Evolutionary conservation across 2,329 filamentous ascomycete species (phyloP).

Genomic region (Nemania sp.): DNA sequence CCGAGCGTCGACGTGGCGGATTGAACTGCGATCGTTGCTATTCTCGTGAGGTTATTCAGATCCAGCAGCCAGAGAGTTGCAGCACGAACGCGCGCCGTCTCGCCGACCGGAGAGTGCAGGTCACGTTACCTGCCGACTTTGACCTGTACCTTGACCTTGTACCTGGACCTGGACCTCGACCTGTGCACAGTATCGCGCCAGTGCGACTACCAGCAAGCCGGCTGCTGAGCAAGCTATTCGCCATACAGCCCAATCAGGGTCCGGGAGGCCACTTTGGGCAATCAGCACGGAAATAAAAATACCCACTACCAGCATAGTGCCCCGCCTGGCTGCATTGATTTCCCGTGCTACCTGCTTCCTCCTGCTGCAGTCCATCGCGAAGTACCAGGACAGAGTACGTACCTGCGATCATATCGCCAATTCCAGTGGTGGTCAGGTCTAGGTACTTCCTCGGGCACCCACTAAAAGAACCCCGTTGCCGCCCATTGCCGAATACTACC

Average conservation of each 20-base stretch:
- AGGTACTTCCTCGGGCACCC: slow-evolving; percentile 6
- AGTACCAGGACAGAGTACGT: too few species aligned
- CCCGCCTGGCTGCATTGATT: slow-evolving; percentile 19
- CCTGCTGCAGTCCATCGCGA: slow-evolving; percentile 6
- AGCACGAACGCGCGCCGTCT: slow-evolving; percentile 31
- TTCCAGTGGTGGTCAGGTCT: slow-evolving; percentile 7
- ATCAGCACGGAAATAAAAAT: neutral
- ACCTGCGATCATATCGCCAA: neutral
- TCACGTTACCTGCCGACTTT: slow-evolving; percentile 39
- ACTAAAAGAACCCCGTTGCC: neutral
- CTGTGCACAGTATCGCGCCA: slow-evolving; percentile 15
- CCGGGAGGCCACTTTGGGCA: too few species aligned
- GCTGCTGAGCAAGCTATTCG: slow-evolving; percentile 19
- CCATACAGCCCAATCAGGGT: slow-evolving; percentile 22
- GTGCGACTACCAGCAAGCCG: slow-evolving; percentile 23
- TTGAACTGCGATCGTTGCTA: slow-evolving; percentile 23
- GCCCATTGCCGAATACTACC: neutral
- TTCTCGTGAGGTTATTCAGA: slow-evolving; percentile 41
- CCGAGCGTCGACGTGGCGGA: slow-evolving; percentile 21
- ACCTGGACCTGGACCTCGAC: too few species aligned
- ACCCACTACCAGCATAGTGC: slow-evolving; percentile 1
- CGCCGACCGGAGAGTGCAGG: slow-evolving; percentile 37
- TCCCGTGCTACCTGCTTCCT: slow-evolving; percentile 1
- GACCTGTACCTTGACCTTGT: slow-evolving; percentile 1
- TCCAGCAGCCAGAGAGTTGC: slow-evolving; percentile 26